Conservation (phyloP, 2,329 filamentous ascomycete genomes). For the Claviceps sorghi region DNA sequence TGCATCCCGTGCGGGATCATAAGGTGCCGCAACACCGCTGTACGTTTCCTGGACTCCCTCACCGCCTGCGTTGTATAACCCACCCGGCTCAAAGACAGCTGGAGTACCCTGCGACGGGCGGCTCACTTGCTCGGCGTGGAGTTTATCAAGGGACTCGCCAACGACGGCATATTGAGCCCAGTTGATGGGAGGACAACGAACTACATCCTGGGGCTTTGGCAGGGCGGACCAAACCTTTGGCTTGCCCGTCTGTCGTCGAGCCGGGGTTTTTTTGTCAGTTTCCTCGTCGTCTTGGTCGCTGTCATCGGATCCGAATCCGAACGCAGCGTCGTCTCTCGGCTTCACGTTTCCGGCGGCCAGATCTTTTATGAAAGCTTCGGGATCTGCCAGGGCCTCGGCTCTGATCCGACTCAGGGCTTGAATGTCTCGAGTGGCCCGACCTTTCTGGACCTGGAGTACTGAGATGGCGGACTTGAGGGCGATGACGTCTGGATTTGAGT, state of each 20-base stretch:
- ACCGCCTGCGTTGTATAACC: slow-evolving; percentile 36
- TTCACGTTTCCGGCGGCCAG: slow-evolving; percentile 47
- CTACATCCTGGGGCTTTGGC: slow-evolving; percentile 65
- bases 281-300: slow-evolving; percentile 17
- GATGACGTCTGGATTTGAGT: slow-evolving; percentile 68
- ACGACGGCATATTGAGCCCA: slow-evolving; percentile 92
- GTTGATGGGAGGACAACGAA: slow-evolving; percentile 79
- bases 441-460: slow-evolving; percentile 72
- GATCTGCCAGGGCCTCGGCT: slow-evolving; percentile 53
- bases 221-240: slow-evolving; percentile 44
- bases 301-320: slow-evolving; percentile 10
- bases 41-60: slow-evolving; percentile 30
- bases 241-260: slow-evolving; percentile 10
- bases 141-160: slow-evolving; percentile 60
- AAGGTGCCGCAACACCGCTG: slow-evolving; percentile 41
- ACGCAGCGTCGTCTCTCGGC: slow-evolving; percentile 6
- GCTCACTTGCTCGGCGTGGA: slow-evolving; percentile 65
- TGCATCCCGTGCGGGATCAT: slow-evolving; percentile 37
- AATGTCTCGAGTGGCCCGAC: slow-evolving; percentile 64
- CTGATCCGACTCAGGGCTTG: slow-evolving; percentile 55
- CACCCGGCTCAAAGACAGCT: slow-evolving; percentile 26
- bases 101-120: slow-evolving; percentile 46
- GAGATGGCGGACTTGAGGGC: slow-evolving; percentile 75
- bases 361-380: slow-evolving; percentile 56
- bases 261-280: slow-evolving; percentile 14